Base-by-base conservation (phyloP, 352 stramenopile genomes). In the Phytopythium chamaehyphon region DNA sequence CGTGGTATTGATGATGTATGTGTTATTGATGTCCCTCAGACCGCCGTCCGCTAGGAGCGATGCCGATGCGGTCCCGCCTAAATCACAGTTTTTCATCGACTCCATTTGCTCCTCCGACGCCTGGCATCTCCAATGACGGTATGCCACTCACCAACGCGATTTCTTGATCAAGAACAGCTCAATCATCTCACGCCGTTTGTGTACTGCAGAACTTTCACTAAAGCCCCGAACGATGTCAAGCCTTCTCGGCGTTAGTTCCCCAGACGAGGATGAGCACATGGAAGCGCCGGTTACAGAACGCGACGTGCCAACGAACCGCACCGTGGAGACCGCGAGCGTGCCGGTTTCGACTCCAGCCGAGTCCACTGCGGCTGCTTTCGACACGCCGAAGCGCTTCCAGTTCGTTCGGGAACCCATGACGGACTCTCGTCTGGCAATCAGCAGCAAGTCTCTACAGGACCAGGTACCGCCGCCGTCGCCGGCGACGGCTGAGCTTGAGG, bases 371-470 rank as follows among this genome's bases (percentile, higher is more conserved):
- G 38, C 61, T n/a, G 33, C 65, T 12, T 55, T 87, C 24, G 66
- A 77, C 45, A 90, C 77, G n/a, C 81, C 78, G 9, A 85, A 86
- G 53, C 69, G 74, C 35, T 91, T 87, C 69, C 67, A 86, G 56
- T 91, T 91, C 47, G 81, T 91, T 45, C 76, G 74, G 2, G 81
- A 91, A 44, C 63, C 76, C 8, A 66, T 75, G 58, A 78, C 71
- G 15, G 71, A 87, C 58, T 87, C 77, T 7, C 81, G 72, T n/a
- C 39, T 87, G 28, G 37, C 70, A 53, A 60, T 56, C 44, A 54
- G 48, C 40, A 56, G 26, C 48, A 65, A 64, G 18, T 45, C 40
- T 11, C 40, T n/a, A 21, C 53, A 76, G 37, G 58, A 55, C 16
- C 59, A 69, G 16, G 48, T 57, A 26, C 36, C 48, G 6, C 44